Conservation (phyloP, 2,329 filamentous ascomycete genomes). For the Beauveria brongniartii region DNA sequence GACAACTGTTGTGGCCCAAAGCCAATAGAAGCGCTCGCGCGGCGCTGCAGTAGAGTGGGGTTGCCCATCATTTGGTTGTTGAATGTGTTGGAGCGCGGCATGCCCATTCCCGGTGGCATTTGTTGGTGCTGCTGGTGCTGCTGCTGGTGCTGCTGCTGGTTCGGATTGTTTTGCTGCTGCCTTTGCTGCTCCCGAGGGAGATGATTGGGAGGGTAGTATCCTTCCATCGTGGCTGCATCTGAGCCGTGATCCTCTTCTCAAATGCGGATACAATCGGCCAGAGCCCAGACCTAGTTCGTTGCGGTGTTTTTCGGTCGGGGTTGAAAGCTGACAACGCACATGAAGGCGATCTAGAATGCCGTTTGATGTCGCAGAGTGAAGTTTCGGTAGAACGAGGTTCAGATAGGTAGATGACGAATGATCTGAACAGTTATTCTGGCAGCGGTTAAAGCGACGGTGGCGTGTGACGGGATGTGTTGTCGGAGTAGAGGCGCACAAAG, state of each 20-base stretch:
- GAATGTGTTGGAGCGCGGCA: background rate
- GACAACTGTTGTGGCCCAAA: constrained; percentile 1
- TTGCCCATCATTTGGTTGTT: constrained; percentile 5
- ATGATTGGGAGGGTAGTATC: constrained; percentile 4
- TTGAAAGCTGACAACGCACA: background rate
- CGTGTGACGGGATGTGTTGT: background rate
- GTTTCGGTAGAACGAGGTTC: background rate
- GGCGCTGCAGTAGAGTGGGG: background rate
- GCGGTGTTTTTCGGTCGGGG: background rate
- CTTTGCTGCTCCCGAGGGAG: constrained; percentile 5
- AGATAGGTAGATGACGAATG: background rate
- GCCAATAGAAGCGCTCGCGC: constrained; percentile 2
- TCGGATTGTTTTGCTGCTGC: background rate
- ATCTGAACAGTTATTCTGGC: background rate
- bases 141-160: background rate
- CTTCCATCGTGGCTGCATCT: constrained; percentile 12
- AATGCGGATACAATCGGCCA: background rate
- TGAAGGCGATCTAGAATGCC: background rate
- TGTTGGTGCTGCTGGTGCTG: background rate
- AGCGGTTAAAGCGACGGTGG: background rate
- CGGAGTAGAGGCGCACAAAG: background rate
- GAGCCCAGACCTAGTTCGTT: background rate
- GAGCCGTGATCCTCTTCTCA: background rate
- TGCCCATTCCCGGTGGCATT: background rate
- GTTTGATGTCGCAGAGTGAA: background rate